These are phyloP conservation scores for Leucocoprinus leucothites DNA, from an alignment of 768 basidiomycete genomes.

Conservation along the genomic window DNA sequence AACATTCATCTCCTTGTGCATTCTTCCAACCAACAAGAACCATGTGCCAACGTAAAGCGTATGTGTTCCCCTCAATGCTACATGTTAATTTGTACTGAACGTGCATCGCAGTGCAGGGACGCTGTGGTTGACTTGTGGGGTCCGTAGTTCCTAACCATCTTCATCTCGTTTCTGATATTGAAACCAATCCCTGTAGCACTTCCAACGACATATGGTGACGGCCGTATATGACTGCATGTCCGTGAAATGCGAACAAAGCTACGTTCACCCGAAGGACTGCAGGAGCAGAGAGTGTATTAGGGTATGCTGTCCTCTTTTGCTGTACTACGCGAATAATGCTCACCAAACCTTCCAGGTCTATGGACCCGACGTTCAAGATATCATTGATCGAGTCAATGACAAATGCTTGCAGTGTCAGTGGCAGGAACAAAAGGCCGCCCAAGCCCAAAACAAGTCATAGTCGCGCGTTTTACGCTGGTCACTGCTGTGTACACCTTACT, in stretches of 20 bases:
- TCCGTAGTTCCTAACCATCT: conserved; percentile 27
- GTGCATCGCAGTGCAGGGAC: conserved; percentile 61
- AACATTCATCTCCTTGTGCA: background rate
- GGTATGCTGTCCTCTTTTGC: conserved; percentile 34
- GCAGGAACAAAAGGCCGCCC: conserved; percentile 20
- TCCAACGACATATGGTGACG: conserved; percentile 70
- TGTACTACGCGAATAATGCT: background rate
- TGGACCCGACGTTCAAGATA: conserved; percentile 64
- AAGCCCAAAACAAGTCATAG: conserved; percentile 18
- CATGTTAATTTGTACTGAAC: conserved; percentile 14
- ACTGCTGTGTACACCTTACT: background rate
- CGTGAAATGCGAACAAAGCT: conserved; percentile 58
- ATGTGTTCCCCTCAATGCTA: conserved; percentile 27
- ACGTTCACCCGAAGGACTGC: conserved; percentile 56
- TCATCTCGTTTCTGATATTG: conserved; percentile 10
- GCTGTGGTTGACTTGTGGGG: conserved; percentile 69
- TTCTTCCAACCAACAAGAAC: conserved; percentile 4
- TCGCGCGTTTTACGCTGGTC: background rate
- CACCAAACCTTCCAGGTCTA: conserved; percentile 45
- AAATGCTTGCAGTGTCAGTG: conserved; percentile 66
- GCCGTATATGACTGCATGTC: conserved; percentile 78
- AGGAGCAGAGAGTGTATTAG: conserved; percentile 50
- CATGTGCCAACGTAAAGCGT: conserved; percentile 82
- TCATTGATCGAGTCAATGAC: conserved; percentile 69
- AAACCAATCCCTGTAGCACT: conserved; percentile 48